phyloP scores from a whole-genome alignment of 208 protist species.

The Leishmania guyanensis region DNA sequence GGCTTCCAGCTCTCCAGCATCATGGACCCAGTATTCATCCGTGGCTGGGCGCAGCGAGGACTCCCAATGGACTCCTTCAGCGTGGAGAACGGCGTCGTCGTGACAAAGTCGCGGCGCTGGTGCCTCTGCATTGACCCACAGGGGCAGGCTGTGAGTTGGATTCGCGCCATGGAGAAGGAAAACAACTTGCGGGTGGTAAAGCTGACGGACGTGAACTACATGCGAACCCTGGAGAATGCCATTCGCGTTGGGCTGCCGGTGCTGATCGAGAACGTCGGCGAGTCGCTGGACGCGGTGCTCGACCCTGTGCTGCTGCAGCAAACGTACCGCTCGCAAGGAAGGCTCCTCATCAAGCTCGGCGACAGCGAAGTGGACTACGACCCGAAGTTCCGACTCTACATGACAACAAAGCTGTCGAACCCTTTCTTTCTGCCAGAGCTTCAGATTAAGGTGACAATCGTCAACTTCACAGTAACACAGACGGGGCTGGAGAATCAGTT shows the following conservation, averaged over 20 bases:
- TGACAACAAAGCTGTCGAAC: slow-evolving; percentile 96
- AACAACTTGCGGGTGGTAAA: slow-evolving; percentile 94
- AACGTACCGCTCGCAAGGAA: slow-evolving; percentile 91
- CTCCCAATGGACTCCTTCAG: slow-evolving; percentile 95
- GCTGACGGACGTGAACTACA: slow-evolving; percentile 90
- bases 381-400: slow-evolving; percentile 94
- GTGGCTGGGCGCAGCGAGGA: slow-evolving; percentile 93
- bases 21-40: slow-evolving; percentile 91
- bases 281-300: slow-evolving; percentile 96
- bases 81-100: slow-evolving; percentile 92
- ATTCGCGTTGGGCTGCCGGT: slow-evolving; percentile 96
- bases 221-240: slow-evolving; percentile 93
- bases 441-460: slow-evolving; percentile 93
- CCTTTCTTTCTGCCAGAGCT: slow-evolving; percentile 96
- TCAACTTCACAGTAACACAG: slow-evolving; percentile 96
- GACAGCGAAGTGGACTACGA: slow-evolving; percentile 96
- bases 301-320: slow-evolving; percentile 96
- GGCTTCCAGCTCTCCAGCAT: slow-evolving; percentile 89
- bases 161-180: slow-evolving; percentile 92
- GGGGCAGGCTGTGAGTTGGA: slow-evolving; percentile 96
- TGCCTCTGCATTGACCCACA: slow-evolving; percentile 96
- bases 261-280: slow-evolving; percentile 96
- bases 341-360: slow-evolving; percentile 92
- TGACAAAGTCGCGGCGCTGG: slow-evolving; percentile 91
- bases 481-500: slow-evolving; percentile 94